A percentile compares a stretch with the other conserved stretches of the same genome.
These are phyloP conservation scores for Thielaviopsis musarum DNA, from an alignment of 2,329 filamentous ascomycete species.

Conservation along the genomic window DNA sequence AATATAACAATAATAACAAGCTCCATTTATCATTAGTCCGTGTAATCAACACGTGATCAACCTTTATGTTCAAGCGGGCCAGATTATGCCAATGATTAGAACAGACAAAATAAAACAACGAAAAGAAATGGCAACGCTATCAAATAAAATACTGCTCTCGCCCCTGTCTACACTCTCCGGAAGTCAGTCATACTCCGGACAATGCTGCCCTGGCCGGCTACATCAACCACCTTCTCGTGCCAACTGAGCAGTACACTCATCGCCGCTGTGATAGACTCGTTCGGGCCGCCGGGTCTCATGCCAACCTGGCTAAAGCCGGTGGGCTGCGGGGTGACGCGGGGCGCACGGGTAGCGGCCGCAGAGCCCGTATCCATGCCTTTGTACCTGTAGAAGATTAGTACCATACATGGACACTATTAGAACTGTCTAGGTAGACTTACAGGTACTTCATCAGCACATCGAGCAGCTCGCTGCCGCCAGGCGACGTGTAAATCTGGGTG, in stretches of 20 bases:
- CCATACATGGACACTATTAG: neutral
- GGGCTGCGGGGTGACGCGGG: slow-evolving; percentile 49
- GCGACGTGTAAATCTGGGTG: slow-evolving; percentile 58
- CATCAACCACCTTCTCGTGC: slow-evolving; percentile 96
- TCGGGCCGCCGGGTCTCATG: slow-evolving; percentile 32
- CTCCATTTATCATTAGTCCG: too few species aligned
- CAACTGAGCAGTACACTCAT: slow-evolving; percentile 97
- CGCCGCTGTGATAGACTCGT: slow-evolving; percentile 59
- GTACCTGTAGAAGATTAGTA: slow-evolving; percentile 40
- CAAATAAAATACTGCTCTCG: neutral
- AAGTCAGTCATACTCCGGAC: slow-evolving; percentile 93
- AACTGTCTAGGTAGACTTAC: slow-evolving; percentile 34
- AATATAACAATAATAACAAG: too few species aligned
- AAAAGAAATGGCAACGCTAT: neutral
- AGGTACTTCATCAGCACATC: slow-evolving; percentile 98
- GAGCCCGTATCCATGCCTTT: slow-evolving; percentile 61
- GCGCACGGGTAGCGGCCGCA: slow-evolving; percentile 27
- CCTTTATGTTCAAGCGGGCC: too few species aligned
- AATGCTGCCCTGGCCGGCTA: slow-evolving; percentile 81
- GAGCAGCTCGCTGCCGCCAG: slow-evolving; percentile 67
- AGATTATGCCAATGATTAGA: neutral
- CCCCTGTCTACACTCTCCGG: slow-evolving; percentile 42
- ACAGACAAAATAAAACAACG: neutral
- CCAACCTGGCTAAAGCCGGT: slow-evolving; percentile 79
- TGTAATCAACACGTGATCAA: too few species aligned